Evolutionary conservation across 2,329 filamentous ascomycete genomes (phyloP), one percentile per base, ranked within the genome.

Genomic region (Cucurbitaria berberidis): DNA sequence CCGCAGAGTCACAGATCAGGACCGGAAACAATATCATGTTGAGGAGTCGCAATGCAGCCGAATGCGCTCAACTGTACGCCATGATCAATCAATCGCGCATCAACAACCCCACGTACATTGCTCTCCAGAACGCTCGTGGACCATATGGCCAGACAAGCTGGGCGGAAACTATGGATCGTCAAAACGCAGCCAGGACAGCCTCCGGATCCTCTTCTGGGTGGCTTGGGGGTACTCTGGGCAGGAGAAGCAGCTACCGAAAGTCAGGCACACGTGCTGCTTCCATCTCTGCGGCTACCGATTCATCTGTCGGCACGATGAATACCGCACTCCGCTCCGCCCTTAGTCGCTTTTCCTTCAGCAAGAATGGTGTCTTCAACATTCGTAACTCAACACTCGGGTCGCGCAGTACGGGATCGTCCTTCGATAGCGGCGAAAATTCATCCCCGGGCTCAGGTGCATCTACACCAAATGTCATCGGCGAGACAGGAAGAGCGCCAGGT

Each of bases 61-160:
- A 97, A 57, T 96, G 93, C 69, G 87, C 89, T 60, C 83, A 84
- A 30, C 81, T 99, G 4, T 99, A 97, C 75, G 84, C 84, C 67
- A 85, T 93, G 38, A 93, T 98, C 57, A 96, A 98, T 74, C 84
- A 89, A 55, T 88, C 93, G 18, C 89, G 95, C 42, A 89, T 96
- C 72, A 91, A 96, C 76, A 97, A 98, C 71, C 89, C 91, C 47
- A 93, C 92, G 48, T 97, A 93, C 77, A 92, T 90, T 80, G 72
- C 88, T 74, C 63, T 92, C 80, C 84, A 91, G 81, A 82, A 89
- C 78, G 78, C 96, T 82, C 78, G 91, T 81, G 60, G 87, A 80
- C 76, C 80, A 70, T 60, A 80, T 45, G 82, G 66, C 21, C 70
- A 61, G 67, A 74, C 72, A 55, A 79, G 54, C 71, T 82, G 64